Percentiles rank a stretch among this genome's conserved stretches.
phyloP scores from a whole-genome alignment of 139 green algal species.

The Diplosphaera chodatii region DNA sequence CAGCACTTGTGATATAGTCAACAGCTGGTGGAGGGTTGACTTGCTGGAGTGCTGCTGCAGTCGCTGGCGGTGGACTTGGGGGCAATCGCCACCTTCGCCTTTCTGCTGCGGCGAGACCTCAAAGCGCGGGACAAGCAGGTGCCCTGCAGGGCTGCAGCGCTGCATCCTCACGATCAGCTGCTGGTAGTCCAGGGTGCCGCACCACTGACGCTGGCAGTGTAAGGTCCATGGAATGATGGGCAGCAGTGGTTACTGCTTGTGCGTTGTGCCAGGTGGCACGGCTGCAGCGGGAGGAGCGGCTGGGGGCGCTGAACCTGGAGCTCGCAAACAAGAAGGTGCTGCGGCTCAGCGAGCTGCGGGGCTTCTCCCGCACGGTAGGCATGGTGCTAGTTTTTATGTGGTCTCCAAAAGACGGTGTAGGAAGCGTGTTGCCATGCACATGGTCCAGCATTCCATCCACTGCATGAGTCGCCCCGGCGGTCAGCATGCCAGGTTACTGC shows the following conservation, averaged over 20 bases:
- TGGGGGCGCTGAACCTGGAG: conserved; percentile 50
- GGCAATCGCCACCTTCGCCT: conserved; percentile 34
- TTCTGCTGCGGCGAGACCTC: conserved; percentile 35
- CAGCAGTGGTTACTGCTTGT: not conserved
- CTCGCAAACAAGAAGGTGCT: conserved; percentile 60
- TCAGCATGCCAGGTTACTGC: not conserved
- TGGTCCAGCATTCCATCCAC: too few relatives aligned
- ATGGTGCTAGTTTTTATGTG: not conserved
- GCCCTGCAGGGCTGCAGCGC: too few relatives aligned
- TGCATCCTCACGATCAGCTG: too few relatives aligned
- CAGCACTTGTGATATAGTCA: too few relatives aligned
- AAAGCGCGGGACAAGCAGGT: conserved; percentile 68
- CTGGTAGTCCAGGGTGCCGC: too few relatives aligned
- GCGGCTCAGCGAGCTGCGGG: conserved; percentile 46
- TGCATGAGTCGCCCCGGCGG: too few relatives aligned
- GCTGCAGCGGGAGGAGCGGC: conserved; percentile 60
- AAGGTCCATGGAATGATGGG: not conserved
- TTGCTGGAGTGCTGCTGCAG: too few relatives aligned
- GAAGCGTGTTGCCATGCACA: too few relatives aligned
- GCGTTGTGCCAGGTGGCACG: conserved; percentile 7
- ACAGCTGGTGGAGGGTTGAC: too few relatives aligned
- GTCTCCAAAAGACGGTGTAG: not conserved
- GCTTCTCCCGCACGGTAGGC: conserved; percentile 12
- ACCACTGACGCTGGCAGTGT: too few relatives aligned
- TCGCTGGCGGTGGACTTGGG: conserved; percentile 65